Evolutionary conservation across 805 yeast genomes (phyloP), one percentile per base, ranked within the genome.

Genomic region (Peterozyma toletana): DNA sequence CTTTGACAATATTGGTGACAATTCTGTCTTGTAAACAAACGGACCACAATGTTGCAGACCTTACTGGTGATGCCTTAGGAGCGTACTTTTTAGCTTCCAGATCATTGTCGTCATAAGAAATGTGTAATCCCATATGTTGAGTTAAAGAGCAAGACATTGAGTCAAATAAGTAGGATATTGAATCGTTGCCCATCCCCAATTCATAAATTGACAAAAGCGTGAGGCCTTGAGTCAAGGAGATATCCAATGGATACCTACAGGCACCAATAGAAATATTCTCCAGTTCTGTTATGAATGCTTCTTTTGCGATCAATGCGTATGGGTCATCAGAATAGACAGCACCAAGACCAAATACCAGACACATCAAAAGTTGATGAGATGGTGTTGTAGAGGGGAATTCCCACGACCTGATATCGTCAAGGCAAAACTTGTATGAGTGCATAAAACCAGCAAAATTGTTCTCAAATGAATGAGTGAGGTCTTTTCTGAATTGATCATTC

Each of bases 91-190:
- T 50, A 1, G 56, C 50, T 15, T 48, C 36, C 1, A 52, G 46
- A 30, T 53, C 46, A 11, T 50, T 50, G 15, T 53, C 54, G n/a
- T 44, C 47, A 18, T 44, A 48, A 29, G 41, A 30, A 27, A 62
- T 60, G 40, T 62, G 66, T 18, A 53, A 46, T 2, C 66, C 66
- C 57, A 62, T 53, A 40, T 62, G 66, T 43, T 62, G 67, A 1
- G 63, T 51, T 18, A 60, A 42, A 4, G 65, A 51, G 33, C 66
- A 61, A 1, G 62, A 56, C 51, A 63, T 56, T 1, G 64, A 55
- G 9, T 55, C 48, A 30, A 53, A 55, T 5, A 61, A 39, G 39
- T 62, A 61, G 0, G 66, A 53, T 38, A 58, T 56, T 5, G 64
- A 56, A 15, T 56, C 53, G 34, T 53, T 53, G 4, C 60, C 62